Base-by-base conservation (phyloP, 2,329 filamentous ascomycete genomes). In the Aspergillus novofumigatus region DNA sequence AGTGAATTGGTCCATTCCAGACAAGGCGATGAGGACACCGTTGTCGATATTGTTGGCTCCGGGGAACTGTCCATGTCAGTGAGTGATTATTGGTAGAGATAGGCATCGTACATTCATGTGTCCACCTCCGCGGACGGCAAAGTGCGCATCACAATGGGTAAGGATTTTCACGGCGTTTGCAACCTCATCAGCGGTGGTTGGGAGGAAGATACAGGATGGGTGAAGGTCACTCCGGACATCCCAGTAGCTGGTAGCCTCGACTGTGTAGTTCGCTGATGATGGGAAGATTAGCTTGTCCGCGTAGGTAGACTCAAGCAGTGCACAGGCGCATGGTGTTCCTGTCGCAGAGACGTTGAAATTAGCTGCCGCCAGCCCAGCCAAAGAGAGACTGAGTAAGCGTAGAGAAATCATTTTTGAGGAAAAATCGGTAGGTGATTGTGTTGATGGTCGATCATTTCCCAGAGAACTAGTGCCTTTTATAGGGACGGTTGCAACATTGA, bases 71-170 rank as follows among this genome's bases (percentile, higher is more conserved):
- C 14, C 5, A 25, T 41, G 38, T 52, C 20, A 55, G 50, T 7
- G 9, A 42, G 4, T 1, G 1, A 6, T 10, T 35, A 29, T 11
- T 8, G 6, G 20, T 9, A 21, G 3, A 8, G n/a, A 1, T 6
- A n/a, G 11, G 20, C 26, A 14, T 56, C 62, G 55, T 52, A 62
- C 65, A 45, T 66, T 67, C 68, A 70, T 70, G 64, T 85, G 82
- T 0, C 83, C 83, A 23, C 82, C 83, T 0, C 79, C 79, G 61
- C 83, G 81, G 65, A 85, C 67, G 3, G 82, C 82, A 57, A 85
- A 85, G 29, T 76, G 73, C 4, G 71, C 60, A 49, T 75, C 49
- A 64, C 69, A 68, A 0, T 29, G n/a, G 3, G 35, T 45, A 7
- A 73, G 56, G 0, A 67, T 59, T 4, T 56, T 49, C 2, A 74